phyloP scores from a whole-genome alignment of 1,284 basidiomycete genomes.

The Cryptococcus maquisensis region DNA sequence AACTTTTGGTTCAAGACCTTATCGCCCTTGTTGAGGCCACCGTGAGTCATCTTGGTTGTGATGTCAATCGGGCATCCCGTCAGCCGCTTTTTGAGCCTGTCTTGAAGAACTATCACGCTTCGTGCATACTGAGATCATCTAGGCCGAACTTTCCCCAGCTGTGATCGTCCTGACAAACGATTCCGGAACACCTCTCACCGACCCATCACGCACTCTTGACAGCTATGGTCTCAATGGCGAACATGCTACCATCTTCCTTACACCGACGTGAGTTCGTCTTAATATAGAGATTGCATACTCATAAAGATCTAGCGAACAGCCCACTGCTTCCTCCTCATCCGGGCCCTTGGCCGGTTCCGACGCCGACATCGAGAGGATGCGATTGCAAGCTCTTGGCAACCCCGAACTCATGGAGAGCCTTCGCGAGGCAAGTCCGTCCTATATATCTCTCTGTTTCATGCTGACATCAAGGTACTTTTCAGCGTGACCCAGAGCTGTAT shows the following conservation, averaged over 20 bases:
- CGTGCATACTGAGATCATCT: background rate
- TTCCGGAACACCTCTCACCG: slow-evolving; percentile 33
- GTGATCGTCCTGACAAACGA: slow-evolving; percentile 34
- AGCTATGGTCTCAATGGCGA: slow-evolving; percentile 38
- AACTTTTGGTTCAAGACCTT: slow-evolving; percentile 82
- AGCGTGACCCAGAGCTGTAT: slow-evolving; percentile 76
- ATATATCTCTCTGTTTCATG: background rate
- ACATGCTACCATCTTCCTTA: slow-evolving; percentile 38
- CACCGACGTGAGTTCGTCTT: slow-evolving; percentile 28
- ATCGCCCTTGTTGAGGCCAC: slow-evolving; percentile 85
- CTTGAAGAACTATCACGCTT: background rate
- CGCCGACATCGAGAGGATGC: slow-evolving; percentile 83
- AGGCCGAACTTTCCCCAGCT: slow-evolving; percentile 29
- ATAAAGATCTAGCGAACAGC: background rate
- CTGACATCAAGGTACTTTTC: background rate
- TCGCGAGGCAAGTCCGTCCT: slow-evolving; percentile 55
- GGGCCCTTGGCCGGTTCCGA: slow-evolving; percentile 46
- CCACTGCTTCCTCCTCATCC: slow-evolving; percentile 11
- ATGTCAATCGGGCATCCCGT: background rate
- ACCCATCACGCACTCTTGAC: slow-evolving; percentile 27
- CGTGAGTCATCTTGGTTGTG: slow-evolving; percentile 52
- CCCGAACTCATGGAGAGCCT: slow-evolving; percentile 73
- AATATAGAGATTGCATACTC: background rate
- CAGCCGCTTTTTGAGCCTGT: background rate
- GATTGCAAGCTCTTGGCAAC: slow-evolving; percentile 79